These are phyloP conservation scores for Agaricus subrufescens DNA, from an alignment of 768 basidiomycete species.

Conservation along the genomic window DNA sequence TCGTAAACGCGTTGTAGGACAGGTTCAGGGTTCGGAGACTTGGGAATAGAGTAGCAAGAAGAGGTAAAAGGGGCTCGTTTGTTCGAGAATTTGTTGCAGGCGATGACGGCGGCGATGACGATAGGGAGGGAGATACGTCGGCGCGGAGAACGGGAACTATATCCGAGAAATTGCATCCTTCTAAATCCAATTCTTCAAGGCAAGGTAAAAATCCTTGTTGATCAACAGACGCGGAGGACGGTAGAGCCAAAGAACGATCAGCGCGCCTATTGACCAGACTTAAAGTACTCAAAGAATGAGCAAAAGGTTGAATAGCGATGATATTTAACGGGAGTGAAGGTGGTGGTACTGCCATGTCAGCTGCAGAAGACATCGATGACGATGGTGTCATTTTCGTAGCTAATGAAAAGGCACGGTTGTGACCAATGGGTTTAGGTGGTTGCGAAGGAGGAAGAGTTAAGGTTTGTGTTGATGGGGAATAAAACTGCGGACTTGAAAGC, in stretches of 20 bases:
- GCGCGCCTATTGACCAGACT: conserved; percentile 60
- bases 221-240: conserved; percentile 27
- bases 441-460: conserved; percentile 63
- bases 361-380: conserved; percentile 15
- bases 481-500: conserved; percentile 56
- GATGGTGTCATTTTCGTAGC: conserved; percentile 24
- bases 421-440: conserved; percentile 43
- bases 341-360: conserved; percentile 55
- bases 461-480: conserved; percentile 46
- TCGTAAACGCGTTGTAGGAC: conserved; percentile 69
- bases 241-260: conserved; percentile 60
- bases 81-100: conserved; percentile 25
- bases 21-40: conserved; percentile 64
- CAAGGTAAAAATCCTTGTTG: conserved; percentile 46
- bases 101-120: conserved; percentile 29
- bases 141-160: conserved; percentile 42
- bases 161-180: conserved; percentile 69
- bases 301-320: conserved; percentile 57
- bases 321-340: conserved; percentile 64
- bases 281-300: conserved; percentile 53
- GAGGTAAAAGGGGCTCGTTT: conserved; percentile 50
- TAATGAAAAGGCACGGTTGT: conserved; percentile 60
- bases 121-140: conserved; percentile 16
- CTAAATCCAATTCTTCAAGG: conserved; percentile 70
- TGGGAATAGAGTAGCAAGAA: conserved; percentile 67